Conservation (phyloP, 1,284 basidiomycete species). For the Cutaneotrichosporon dermatis region DNA sequence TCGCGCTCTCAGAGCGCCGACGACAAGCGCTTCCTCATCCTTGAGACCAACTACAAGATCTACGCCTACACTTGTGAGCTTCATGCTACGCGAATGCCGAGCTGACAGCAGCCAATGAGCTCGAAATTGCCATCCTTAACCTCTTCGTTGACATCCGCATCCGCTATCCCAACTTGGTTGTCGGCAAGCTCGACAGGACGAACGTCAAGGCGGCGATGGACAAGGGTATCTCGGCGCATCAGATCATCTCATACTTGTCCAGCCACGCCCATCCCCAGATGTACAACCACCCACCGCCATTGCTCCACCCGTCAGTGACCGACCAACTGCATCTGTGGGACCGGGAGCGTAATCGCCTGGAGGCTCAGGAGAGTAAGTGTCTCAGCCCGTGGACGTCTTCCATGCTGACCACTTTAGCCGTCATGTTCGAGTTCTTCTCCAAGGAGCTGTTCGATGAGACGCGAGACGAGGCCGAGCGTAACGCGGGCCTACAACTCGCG, state of each 20-base stretch:
- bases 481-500: slow-evolving; percentile 27
- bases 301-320: slow-evolving; percentile 63
- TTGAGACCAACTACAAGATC: slow-evolving; percentile 97
- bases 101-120: slow-evolving; percentile 67
- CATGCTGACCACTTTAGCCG: slow-evolving; percentile 19
- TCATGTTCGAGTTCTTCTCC: slow-evolving; percentile 44
- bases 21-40: slow-evolving; percentile 82
- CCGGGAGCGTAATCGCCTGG: slow-evolving; percentile 86
- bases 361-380: slow-evolving; percentile 70
- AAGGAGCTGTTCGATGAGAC: slow-evolving; percentile 44
- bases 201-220: slow-evolving; percentile 89
- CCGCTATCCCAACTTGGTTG: slow-evolving; percentile 91
- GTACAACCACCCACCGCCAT: slow-evolving; percentile 65
- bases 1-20: slow-evolving; percentile 51
- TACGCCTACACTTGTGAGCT: slow-evolving; percentile 78
- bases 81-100: too few relatives aligned
- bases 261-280: slow-evolving; percentile 97
- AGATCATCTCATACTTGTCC: slow-evolving; percentile 92
- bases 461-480: slow-evolving; percentile 32
- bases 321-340: slow-evolving; percentile 99
- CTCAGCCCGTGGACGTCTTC: too few relatives aligned
- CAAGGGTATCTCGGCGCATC: slow-evolving; percentile 94
- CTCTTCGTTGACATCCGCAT: slow-evolving; percentile 89
- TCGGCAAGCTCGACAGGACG: slow-evolving; percentile 89
- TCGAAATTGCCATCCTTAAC: slow-evolving; percentile 94